These are phyloP conservation scores for Sicyos edulis DNA, from an alignment of 306 rosid genomes.

Conservation along the genomic window DNA sequence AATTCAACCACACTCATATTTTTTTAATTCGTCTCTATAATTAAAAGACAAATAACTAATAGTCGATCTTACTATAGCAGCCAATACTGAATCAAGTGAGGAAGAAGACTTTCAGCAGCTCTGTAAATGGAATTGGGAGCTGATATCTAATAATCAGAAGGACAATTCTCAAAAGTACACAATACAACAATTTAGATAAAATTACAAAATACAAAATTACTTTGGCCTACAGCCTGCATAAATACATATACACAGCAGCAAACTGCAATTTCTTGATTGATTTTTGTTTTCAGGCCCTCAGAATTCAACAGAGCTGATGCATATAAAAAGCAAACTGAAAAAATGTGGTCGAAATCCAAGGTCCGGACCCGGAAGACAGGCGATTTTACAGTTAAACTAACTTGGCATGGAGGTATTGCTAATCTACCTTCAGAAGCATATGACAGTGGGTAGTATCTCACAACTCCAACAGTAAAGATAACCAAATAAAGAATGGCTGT, in stretches of 20 bases:
- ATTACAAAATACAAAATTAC: background rate
- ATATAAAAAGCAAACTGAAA: conserved; percentile 1
- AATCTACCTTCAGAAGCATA: conserved; percentile 14
- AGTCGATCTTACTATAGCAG: too few species aligned
- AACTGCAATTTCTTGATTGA: background rate
- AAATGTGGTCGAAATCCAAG: background rate
- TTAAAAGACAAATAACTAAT: too few species aligned
- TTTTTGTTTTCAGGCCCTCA: background rate
- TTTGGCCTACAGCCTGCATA: background rate
- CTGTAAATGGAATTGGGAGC: background rate
- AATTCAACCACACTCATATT: too few species aligned
- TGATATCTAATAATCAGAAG: background rate
- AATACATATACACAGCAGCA: background rate
- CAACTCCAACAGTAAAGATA: conserved; percentile 10
- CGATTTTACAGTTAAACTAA: too few species aligned
- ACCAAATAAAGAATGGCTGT: conserved; percentile 1
- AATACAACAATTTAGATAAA: background rate
- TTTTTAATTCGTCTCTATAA: too few species aligned
- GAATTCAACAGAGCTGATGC: conserved; percentile 7
- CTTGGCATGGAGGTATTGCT: background rate
- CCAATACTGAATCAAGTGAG: too few species aligned
- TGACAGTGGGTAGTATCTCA: conserved; percentile 11
- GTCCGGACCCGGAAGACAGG: background rate
- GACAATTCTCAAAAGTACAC: background rate
- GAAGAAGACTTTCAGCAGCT: too few species aligned